Conservation (phyloP, 164 flowering plant genomes). For the Berberis thunbergii region DNA sequence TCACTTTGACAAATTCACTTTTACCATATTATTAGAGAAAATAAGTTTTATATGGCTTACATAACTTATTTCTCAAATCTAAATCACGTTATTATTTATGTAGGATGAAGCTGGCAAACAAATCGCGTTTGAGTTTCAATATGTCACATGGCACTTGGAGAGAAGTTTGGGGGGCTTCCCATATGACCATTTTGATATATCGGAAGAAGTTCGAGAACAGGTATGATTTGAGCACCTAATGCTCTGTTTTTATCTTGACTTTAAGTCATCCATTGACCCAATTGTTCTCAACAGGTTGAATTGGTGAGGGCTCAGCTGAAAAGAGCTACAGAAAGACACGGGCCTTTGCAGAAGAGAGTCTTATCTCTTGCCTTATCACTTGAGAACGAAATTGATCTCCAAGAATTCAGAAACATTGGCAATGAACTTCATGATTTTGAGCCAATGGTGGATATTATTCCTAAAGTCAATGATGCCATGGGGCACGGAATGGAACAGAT, state of each 20-base stretch:
- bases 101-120: constrained; percentile 61
- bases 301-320: constrained; percentile 71
- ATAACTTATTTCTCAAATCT: neutral
- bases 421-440: constrained; percentile 20
- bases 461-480: constrained; percentile 14
- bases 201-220: constrained; percentile 94
- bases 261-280: neutral
- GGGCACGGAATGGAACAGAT: neutral
- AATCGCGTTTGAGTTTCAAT: constrained; percentile 54
- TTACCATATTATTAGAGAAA: neutral
- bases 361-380: constrained; percentile 30
- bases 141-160: constrained; percentile 73
- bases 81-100: constrained; percentile 12
- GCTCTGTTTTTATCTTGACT: neutral
- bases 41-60: neutral
- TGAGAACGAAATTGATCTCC: constrained; percentile 25
- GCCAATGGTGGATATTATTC: constrained; percentile 14
- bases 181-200: constrained; percentile 54
- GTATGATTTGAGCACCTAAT: constrained; percentile 23
- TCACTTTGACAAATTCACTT: neutral
- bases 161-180: constrained; percentile 54
- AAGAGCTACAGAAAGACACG: constrained; percentile 68
- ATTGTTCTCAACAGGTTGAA: constrained; percentile 45
- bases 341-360: constrained; percentile 36
- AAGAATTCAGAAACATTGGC: constrained; percentile 17